A percentile compares a stretch with the other conserved stretches of the same genome.
Evolutionary conservation across 495 filamentous ascomycete species (phyloP).

Genomic region (Penicillium robsamsonii): DNA sequence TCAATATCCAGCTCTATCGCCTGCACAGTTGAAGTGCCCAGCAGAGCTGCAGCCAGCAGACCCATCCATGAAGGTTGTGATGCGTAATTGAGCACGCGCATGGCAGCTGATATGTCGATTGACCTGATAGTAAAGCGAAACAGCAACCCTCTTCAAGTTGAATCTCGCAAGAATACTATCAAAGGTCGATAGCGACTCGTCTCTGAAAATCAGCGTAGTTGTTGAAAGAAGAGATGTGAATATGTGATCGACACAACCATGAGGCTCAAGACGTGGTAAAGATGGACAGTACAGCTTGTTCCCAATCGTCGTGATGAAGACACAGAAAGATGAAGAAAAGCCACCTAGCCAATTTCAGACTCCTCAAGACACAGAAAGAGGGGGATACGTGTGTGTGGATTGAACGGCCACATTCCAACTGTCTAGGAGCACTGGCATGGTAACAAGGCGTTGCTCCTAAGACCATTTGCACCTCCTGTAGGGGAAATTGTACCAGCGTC

Average conservation of each 20-base stretch:
- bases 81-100: slow-evolving; percentile 14
- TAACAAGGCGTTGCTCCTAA: slow-evolving; percentile 27
- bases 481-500: slow-evolving; percentile 2
- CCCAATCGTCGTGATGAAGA: not conserved
- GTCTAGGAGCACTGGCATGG: slow-evolving; percentile 27
- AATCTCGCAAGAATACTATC: not conserved
- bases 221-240: not conserved
- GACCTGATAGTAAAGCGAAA: not conserved
- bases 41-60: slow-evolving; percentile 17
- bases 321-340: slow-evolving; percentile 5
- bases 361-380: not conserved
- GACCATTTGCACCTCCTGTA: slow-evolving; percentile 11
- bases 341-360: slow-evolving; percentile 4
- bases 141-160: not conserved
- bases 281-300: not conserved
- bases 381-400: slow-evolving; percentile 13
- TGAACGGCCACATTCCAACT: slow-evolving; percentile 21
- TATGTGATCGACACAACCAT: no score
- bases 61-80: slow-evolving; percentile 22
- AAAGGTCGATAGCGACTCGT: not conserved
- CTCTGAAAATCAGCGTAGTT: no score
- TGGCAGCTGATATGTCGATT: not conserved
- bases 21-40: slow-evolving; percentile 17
- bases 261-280: not conserved
- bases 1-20: slow-evolving; percentile 29